These are phyloP conservation scores for Neurospora sp. DNA, from an alignment of 495 filamentous ascomycete species.

Conservation along the genomic window DNA sequence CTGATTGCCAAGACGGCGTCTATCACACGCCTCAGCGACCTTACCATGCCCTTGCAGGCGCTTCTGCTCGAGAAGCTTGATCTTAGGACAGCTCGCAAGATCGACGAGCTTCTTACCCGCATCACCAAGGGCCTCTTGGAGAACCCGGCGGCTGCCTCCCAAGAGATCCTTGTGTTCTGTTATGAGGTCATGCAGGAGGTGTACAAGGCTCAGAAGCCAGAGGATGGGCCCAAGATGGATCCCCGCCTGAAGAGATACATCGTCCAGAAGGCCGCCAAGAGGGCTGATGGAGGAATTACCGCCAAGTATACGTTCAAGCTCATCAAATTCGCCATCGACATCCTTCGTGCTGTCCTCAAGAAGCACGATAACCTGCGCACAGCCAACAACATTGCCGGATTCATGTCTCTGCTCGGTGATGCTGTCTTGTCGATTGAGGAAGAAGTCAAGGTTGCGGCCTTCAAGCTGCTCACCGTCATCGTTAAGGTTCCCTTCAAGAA, in stretches of 20 bases:
- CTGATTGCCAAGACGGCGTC: slow-evolving; percentile 73
- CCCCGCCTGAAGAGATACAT: slow-evolving; percentile 62
- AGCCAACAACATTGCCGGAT: slow-evolving; percentile 66
- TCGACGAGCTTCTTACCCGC: slow-evolving; percentile 80
- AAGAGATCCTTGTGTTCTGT: slow-evolving; percentile 79
- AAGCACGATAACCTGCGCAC: slow-evolving; percentile 75
- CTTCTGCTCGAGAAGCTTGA: slow-evolving; percentile 76
- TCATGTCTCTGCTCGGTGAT: slow-evolving; percentile 82
- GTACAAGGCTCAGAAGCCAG: slow-evolving; percentile 48
- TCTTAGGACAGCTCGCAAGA: slow-evolving; percentile 67
- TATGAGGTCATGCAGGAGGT: slow-evolving; percentile 86
- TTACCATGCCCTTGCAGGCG: slow-evolving; percentile 65
- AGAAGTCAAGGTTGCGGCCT: slow-evolving; percentile 76
- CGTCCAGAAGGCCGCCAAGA: slow-evolving; percentile 62
- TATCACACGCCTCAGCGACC: slow-evolving; percentile 57
- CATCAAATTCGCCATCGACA: slow-evolving; percentile 73
- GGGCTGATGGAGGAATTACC: slow-evolving; percentile 52
- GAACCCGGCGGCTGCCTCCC: slow-evolving; percentile 64
- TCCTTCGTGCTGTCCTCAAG: slow-evolving; percentile 68
- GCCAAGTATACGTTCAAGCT: slow-evolving; percentile 76
- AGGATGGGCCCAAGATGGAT: slow-evolving; percentile 39
- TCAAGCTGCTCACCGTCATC: slow-evolving; percentile 74
- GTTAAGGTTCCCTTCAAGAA: slow-evolving; percentile 74
- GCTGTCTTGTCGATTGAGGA: slow-evolving; percentile 72
- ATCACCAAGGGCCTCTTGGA: slow-evolving; percentile 72